Evolutionary conservation across 441 rosid species (phyloP), one percentile per base, ranked within the genome.

Genomic region (Melastoma candidum): DNA sequence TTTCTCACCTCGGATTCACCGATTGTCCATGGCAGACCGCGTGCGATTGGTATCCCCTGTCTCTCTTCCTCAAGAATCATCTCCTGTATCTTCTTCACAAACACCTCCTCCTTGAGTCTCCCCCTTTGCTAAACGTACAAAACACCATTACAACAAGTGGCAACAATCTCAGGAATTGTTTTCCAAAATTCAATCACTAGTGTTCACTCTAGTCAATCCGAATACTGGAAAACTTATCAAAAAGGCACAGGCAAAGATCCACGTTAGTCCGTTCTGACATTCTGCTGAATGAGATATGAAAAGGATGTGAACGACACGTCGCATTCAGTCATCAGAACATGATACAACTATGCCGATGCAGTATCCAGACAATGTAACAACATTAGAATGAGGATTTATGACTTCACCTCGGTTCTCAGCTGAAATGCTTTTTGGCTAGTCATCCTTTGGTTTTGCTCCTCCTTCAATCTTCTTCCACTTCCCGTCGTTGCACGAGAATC

Each of bases 21-120:
- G 1, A 95, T 88, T 56, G 98, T 93, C 86, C 84, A 86, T 26
- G 99, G 98, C 66, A 86, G 93, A 63, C 97, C 99, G 69, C 85
- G 97, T 5, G 98, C 97, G 55, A 84, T 54, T 1, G 22, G 22
- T 17, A 89, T 75, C 53, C 93, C 71, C 66, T 59, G 74, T 66
- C 64, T 86, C 74, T 86, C 88, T 70, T 82, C 88, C 69, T 80
- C 93, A 10, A 49, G 53, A 71, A 71, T 74, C 65, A 77, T 75
- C 60, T 88, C 92, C 10, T 75, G 92, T 6, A 85, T 44, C 75
- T 81, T 92, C 73, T 82, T 84, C 58, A 71, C 58, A 56, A 93
- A 81, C 54, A 88, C 96, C 51, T 89, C 96, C 67, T 86, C 97
- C 71, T 93, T 93, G 63, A 63, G 4, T 63, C 61, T 83, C 57